Evolutionary conservation across 2,329 filamentous ascomycete species (phyloP), one percentile per base, ranked within the genome.

Genomic region (Trichoderma koningii): DNA sequence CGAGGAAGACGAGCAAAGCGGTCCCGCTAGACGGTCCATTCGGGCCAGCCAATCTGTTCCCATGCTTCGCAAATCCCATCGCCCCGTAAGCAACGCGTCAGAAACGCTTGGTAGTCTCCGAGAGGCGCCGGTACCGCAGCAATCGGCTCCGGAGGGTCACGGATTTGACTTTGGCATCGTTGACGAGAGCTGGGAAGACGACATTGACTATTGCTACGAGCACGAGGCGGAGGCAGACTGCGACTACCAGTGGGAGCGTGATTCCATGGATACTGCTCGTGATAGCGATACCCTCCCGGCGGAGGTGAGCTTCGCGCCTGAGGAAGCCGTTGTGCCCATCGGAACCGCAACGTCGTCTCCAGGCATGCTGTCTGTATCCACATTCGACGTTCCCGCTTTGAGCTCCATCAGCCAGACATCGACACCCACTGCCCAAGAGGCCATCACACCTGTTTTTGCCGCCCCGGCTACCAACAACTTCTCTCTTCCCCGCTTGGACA

Each of bases 171-270:
- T 75, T 78, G 3, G 63, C 67, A 3, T 67, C 76, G n/a, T 69
- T 73, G 23, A 75, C 76, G 81, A 82, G 69, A 87, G 78, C 69
- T 90, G 87, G 87, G 87, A 90, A 70, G 86, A 88, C 60, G 86
- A 86, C 67, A 89, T 90, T 67, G 87, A 90, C 71, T 90, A 89
- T 74, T 89, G 85, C 71, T 90, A 90, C 71, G 87, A 89, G 68
- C 85, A 90, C 69, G 87, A 87, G 68, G 86, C 83, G 14, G 87
- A 89, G 73, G 87, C 86, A 7, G 80, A 89, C 73, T 89, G 85
- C 71, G 83, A 89, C 67, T 89, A 87, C 69, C 83, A 87, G 51
- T 89, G 87, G 87, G 85, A 87, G 65, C 82, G 83, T 17, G 77
- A 81, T 3, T 88, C 85, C 0, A 70, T 83, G 60, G 85, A 87